Evolutionary conservation across 169 alveolate genomes (phyloP), one percentile per base, ranked within the genome.

Genomic region (Plasmodium gallinaceum): DNA sequence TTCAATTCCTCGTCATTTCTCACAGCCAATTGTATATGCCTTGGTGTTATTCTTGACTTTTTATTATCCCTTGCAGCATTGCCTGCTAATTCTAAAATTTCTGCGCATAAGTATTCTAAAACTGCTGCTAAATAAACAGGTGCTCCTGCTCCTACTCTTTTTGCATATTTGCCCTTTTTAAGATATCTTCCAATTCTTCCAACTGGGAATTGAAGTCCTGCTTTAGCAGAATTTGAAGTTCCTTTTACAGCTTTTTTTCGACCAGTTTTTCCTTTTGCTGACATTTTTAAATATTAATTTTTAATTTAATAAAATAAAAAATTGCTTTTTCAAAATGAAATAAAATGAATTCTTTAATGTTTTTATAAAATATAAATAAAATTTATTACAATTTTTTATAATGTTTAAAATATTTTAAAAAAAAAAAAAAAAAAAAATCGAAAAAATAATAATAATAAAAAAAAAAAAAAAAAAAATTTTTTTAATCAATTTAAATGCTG

Each of bases 191-290:
- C 99, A 91, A 98, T 97, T 95, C 99, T 98, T 72, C 99, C 99
- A 22, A 98, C 99, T 74, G 99, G 99, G 98, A 98, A 98, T 95
- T 98, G 98, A 58, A 98, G 97, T 87, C 99, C 99, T 78, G 99
- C 99, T 94, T 97, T 98, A 73, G 98, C 97, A 69, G 99, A 98
- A 96, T 99, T 97, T 83, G 99, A 95, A 85, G 92, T 95, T 92
- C 95, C 90, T 95, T 96, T 96, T 52, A 92, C 96, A 83, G 97
- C 88, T 93, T 95, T 95, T 85, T 95, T 96, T 73, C 97, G 95
- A 90, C 98, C 98, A 52, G 95, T 93, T 88, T 94, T 91, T 74
- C 95, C 96, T 74, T 95, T 95, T 69, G 93, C 94, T 58, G 94
- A 92, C 94, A 90, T 90, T 75, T 76, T 88, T 73, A 39, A 45